Percentiles rank a stretch among this genome's conserved stretches.
These are phyloP conservation scores for Nemania abortiva DNA, from an alignment of 2,329 filamentous ascomycete genomes.

Conservation along the genomic window DNA sequence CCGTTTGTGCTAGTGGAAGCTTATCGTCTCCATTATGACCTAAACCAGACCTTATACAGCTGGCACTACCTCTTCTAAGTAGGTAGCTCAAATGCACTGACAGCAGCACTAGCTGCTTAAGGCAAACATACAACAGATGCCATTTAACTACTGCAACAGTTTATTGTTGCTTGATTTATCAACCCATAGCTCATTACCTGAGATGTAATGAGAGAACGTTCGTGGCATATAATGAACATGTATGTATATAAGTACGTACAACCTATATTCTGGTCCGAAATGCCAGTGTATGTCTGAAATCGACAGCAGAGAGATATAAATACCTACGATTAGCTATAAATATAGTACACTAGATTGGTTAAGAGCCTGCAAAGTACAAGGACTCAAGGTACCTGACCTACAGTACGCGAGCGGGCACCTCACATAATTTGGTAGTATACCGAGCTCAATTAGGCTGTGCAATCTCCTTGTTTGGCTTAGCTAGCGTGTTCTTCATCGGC, in stretches of 20 bases:
- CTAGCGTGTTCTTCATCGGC: slow-evolving; percentile 36
- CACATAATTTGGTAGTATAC: slow-evolving; percentile 20
- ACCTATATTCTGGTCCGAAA: not conserved
- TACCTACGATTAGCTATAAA: not conserved
- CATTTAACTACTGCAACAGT: too few relatives aligned
- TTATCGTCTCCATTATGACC: slow-evolving; percentile 3
- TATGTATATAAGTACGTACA: not conserved
- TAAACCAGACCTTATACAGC: not conserved
- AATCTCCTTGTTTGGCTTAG: slow-evolving; percentile 40
- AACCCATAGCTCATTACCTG: not conserved
- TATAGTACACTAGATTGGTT: not conserved
- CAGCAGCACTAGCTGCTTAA: slow-evolving; percentile 16
- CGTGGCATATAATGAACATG: not conserved
- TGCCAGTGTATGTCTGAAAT: not conserved
- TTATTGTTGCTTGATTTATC: not conserved
- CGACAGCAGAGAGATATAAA: not conserved
- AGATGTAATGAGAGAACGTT: not conserved
- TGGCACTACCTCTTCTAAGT: not conserved
- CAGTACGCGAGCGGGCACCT: slow-evolving; percentile 15
- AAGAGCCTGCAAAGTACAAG: not conserved
- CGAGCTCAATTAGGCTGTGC: slow-evolving; percentile 29
- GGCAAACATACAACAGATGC: not conserved
- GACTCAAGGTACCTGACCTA: not conserved
- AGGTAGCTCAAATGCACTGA: not conserved
- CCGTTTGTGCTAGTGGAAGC: slow-evolving; percentile 22